phyloP scores from a whole-genome alignment of 2,329 filamentous ascomycete genomes.

The Phyllosticta capitalensis region DNA sequence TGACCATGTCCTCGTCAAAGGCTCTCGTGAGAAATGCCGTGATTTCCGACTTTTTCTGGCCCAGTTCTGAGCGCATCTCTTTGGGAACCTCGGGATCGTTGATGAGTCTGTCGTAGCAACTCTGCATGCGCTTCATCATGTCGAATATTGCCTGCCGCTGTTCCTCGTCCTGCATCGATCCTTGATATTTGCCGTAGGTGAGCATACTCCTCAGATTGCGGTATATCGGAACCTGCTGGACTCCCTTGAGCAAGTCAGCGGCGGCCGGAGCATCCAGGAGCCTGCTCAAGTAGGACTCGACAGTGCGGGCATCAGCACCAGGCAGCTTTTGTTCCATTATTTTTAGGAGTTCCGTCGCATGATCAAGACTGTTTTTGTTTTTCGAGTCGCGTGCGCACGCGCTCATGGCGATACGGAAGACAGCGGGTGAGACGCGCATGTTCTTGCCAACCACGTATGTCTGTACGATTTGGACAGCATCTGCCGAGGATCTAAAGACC shows the following conservation, averaged over 20 bases:
- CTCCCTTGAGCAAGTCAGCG: background rate
- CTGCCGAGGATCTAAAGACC: slow-evolving; percentile 53
- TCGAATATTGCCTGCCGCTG: background rate
- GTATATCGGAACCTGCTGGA: background rate
- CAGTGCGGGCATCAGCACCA: background rate
- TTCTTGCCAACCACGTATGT: slow-evolving; percentile 28
- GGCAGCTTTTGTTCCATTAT: background rate
- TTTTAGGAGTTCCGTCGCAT: slow-evolving; percentile 53
- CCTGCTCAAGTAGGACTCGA: background rate
- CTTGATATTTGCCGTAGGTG: background rate
- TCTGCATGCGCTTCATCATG: background rate
- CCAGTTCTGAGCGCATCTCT: background rate
- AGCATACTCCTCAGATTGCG: background rate
- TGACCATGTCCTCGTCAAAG: background rate
- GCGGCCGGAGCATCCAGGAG: background rate
- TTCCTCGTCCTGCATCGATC: background rate
- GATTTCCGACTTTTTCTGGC: background rate
- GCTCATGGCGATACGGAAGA: slow-evolving; percentile 64
- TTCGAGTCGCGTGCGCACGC: slow-evolving; percentile 67
- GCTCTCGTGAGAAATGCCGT: background rate
- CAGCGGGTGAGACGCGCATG: slow-evolving; percentile 26
- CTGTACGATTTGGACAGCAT: slow-evolving; percentile 50
- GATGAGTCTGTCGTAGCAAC: background rate
- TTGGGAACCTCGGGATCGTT: background rate
- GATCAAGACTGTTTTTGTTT: slow-evolving; percentile 58